Conservation (phyloP, 805 yeast genomes). For the Candida namnaoensis region DNA sequence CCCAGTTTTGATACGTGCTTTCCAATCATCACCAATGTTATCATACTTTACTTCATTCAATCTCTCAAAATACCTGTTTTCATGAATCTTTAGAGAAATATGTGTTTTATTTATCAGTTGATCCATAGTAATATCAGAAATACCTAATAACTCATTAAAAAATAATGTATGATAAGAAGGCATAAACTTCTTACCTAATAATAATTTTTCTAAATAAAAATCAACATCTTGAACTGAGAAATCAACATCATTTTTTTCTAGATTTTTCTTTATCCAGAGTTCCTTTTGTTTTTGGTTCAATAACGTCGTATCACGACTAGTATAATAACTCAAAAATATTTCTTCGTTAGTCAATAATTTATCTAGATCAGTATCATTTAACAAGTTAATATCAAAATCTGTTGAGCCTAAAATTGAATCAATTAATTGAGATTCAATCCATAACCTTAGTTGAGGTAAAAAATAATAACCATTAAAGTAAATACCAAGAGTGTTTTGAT, state of each 20-base stretch:
- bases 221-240: background rate
- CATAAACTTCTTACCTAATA: constrained; percentile 3
- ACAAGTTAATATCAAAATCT: constrained; percentile 18
- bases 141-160: background rate
- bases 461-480: constrained; percentile 34
- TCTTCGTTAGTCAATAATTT: constrained; percentile 14
- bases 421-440: constrained; percentile 33
- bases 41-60: background rate
- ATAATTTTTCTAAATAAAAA: constrained; percentile 2
- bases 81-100: too few species aligned
- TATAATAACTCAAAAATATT: constrained; percentile 21
- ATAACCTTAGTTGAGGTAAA: constrained; percentile 44
- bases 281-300: constrained; percentile 24
- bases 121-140: background rate
- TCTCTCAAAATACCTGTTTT: too few species aligned
- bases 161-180: background rate
- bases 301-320: constrained; percentile 21
- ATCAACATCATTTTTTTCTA: background rate
- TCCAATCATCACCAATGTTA: too few species aligned
- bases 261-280: constrained; percentile 10
- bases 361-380: constrained; percentile 2
- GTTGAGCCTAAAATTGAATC: constrained; percentile 17
- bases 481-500: constrained; percentile 23
- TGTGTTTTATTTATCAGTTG: too few species aligned
- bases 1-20: background rate